Evolutionary conservation across 2,329 filamentous ascomycete species (phyloP), one percentile per base, ranked within the genome.

Genomic region (Camillea tinctor): DNA sequence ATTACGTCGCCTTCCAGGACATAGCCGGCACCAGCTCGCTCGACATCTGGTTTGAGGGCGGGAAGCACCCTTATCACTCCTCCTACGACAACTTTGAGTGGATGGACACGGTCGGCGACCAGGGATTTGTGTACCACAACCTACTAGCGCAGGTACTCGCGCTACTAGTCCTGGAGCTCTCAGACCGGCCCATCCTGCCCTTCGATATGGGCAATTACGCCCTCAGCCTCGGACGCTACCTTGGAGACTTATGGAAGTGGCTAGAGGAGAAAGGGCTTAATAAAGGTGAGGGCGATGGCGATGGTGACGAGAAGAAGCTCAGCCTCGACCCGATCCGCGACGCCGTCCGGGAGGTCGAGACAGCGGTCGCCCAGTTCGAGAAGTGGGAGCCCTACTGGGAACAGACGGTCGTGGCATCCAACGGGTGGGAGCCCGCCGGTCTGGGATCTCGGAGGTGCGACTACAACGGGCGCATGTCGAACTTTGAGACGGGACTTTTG

Each of bases 81-180:
- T 95, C 90, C 76, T 96, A 96, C 75, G 94, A 98, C 72, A 96
- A 88, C 57, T 93, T 91, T 68, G 89, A 93, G 51, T 94, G 92
- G 88, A 92, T 98, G 83, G 81, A 88, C 23, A 83, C 82, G 44
- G 86, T 91, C 61, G 88, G 91, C 21, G 95, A 99, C 72, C 92
- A 92, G 0, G 88, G 84, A 1, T 97, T 97, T 71, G 75, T 82
- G 11, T 95, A 96, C 72, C 95, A 98, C 77, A 84, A 82, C 49
- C 77, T 90, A 5, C 84, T 98, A 60, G 91, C 87, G 11, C 88
- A 97, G 75, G 80, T 98, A 49, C 88, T 92, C 75, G 87, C 87
- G 1, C 80, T 98, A 2, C 79, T 98, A n/a, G 84, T 95, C 56
- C 84, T 97, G 20, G 93, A 98, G 69, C 83, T 97, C 13, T 83